phyloP scores from a whole-genome alignment of 163 green algal species.

The Scenedesmus sp. region DNA sequence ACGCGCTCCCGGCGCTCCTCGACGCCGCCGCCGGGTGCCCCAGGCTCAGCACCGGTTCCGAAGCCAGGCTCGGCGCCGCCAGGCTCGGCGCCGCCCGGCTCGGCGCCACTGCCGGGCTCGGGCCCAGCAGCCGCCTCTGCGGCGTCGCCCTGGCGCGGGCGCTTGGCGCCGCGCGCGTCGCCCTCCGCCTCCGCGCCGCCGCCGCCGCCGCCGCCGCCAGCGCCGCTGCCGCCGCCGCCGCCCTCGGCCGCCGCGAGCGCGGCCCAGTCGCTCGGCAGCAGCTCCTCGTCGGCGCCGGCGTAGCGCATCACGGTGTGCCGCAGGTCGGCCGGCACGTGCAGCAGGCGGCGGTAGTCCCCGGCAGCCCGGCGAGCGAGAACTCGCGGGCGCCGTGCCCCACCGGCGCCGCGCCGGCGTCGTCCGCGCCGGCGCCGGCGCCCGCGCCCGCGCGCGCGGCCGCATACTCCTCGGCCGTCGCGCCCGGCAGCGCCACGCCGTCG shows the following conservation, averaged over 20 bases:
- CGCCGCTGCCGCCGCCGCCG: background rate
- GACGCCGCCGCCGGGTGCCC: background rate
- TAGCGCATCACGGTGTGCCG: conserved; percentile 54
- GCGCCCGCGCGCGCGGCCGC: background rate
- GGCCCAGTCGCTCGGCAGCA: conserved; percentile 51
- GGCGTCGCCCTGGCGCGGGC: background rate
- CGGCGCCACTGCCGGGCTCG: background rate
- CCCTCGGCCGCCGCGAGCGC: conserved; percentile 19
- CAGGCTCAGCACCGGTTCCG: background rate
- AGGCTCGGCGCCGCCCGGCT: background rate
- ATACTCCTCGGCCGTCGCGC: conserved; percentile 16
- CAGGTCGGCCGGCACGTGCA: conserved; percentile 61
- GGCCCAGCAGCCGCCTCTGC: background rate
- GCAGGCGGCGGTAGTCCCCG: conserved; percentile 79
- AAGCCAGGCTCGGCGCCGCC: background rate
- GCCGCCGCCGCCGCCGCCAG: conserved; percentile 2
- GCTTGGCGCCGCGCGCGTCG: too few relatives aligned
- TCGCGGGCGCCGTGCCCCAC: background rate
- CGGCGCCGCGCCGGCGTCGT: background rate
- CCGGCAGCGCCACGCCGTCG: conserved; percentile 25
- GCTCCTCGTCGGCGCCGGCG: conserved; percentile 63
- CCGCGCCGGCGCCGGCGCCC: background rate
- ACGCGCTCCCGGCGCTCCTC: conserved; percentile 36
- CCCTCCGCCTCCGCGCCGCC: background rate
- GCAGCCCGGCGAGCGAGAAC: conserved; percentile 59